Conservation (phyloP, 2,329 filamentous ascomycete genomes). For the Cercospora zeina region DNA sequence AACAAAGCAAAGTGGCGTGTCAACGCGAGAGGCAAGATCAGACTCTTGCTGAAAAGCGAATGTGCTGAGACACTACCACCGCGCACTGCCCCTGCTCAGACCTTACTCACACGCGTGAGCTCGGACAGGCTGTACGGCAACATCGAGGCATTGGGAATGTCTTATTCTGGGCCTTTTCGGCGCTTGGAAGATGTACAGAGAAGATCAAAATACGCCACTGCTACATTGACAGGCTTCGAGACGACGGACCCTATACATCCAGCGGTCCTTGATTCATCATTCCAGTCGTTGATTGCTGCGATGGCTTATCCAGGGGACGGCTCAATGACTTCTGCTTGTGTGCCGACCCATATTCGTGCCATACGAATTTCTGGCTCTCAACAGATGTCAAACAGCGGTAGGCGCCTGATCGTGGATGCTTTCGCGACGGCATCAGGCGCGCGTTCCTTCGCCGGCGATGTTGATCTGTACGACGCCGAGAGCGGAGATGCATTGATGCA, state of each 20-base stretch:
- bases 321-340: slow-evolving; percentile 10
- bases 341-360: slow-evolving; percentile 12
- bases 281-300: slow-evolving; percentile 3
- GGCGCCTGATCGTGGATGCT: slow-evolving; percentile 15
- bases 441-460: slow-evolving; percentile 14
- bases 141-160: slow-evolving; percentile 15
- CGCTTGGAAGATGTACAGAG: slow-evolving; percentile 14
- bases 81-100: slow-evolving; percentile 8
- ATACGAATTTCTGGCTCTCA: slow-evolving; percentile 15
- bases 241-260: slow-evolving; percentile 10
- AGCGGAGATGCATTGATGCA: slow-evolving; percentile 18
- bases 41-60: slow-evolving; percentile 8
- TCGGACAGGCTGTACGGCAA: slow-evolving; percentile 13
- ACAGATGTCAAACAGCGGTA: slow-evolving; percentile 12
- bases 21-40: slow-evolving; percentile 16
- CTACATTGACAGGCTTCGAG: background rate
- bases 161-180: slow-evolving; percentile 16
- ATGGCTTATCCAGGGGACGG: slow-evolving; percentile 10
- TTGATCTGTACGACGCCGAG: slow-evolving; percentile 14
- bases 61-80: slow-evolving; percentile 11
- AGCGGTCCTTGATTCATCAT: slow-evolving; percentile 13
- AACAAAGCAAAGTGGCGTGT: slow-evolving; percentile 15
- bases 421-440: slow-evolving; percentile 11
- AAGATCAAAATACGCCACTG: slow-evolving; percentile 4
- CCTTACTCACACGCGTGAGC: slow-evolving; percentile 14